Evolutionary conservation across 768 basidiomycete genomes (phyloP).

Genomic region (Brasilioporus rufonigricans): DNA sequence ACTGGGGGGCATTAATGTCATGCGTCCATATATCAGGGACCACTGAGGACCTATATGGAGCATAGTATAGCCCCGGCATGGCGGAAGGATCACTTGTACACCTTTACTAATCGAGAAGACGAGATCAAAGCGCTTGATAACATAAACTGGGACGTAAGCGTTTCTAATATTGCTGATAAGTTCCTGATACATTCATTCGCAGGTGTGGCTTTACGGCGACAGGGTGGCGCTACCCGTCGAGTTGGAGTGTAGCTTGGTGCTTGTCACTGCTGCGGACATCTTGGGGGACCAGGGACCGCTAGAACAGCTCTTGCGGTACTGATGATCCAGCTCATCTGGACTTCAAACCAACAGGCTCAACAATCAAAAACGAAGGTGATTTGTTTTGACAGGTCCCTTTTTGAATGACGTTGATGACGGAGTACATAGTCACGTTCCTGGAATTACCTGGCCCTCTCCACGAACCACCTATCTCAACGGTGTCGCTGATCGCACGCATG

Average conservation of each 20-base stretch:
- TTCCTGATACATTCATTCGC: background rate
- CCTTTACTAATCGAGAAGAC: slow-evolving; percentile 36
- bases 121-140: slow-evolving; percentile 46
- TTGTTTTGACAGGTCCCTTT: background rate
- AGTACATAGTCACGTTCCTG: slow-evolving; percentile 49
- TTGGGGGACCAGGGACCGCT: slow-evolving; percentile 47
- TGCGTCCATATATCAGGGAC: slow-evolving; percentile 54
- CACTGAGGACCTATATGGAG: slow-evolving; percentile 55
- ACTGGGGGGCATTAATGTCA: slow-evolving; percentile 53
- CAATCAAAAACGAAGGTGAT: slow-evolving; percentile 49
- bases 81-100: slow-evolving; percentile 58
- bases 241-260: slow-evolving; percentile 50
- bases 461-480: slow-evolving; percentile 39
- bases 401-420: background rate
- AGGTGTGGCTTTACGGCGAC: slow-evolving; percentile 64
- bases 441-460: slow-evolving; percentile 45
- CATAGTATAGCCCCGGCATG: slow-evolving; percentile 55
- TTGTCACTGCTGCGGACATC: slow-evolving; percentile 52
- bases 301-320: slow-evolving; percentile 46
- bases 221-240: slow-evolving; percentile 48
- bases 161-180: background rate
- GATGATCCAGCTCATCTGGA: slow-evolving; percentile 34
- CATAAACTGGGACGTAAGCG: slow-evolving; percentile 56
- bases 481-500: too few relatives aligned
- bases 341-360: slow-evolving; percentile 45